Base-by-base conservation (phyloP, 768 basidiomycete genomes). In the Serendipita indica region DNA sequence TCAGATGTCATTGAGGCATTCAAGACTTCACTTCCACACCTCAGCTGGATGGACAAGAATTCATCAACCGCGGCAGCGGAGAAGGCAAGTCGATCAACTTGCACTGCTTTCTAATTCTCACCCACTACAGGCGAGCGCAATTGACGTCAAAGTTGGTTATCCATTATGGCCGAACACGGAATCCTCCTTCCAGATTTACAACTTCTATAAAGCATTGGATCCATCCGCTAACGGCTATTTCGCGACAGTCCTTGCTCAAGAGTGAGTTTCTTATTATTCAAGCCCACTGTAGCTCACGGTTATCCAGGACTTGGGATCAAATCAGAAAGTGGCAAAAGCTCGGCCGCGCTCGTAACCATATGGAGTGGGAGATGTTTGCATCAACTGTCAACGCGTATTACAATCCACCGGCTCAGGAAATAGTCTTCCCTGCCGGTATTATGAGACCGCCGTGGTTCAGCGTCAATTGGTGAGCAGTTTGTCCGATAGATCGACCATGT, bases 401-500 rank as follows among this genome's bases (percentile, higher is more conserved):
- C 71, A 84, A 83, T 62, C 84, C 90, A 32, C 84, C 88, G 7
- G 81, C 84, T 1, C 33, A 52, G 28, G 59, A 89, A 84, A 91
- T 93, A 57, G 89, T 91, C 20, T 97, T 99, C 73, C 93, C 96
- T 6, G 94, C 96, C 20, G 96, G 96, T 25, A 92, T 98, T 65
- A 72, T 98, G 16, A 89, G 84, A 62, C 84, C 89, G 1, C 93
- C 93, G 0, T 97, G 92, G 78, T 97, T 92, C 75, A 79, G 78
- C 3, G 73, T 79, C 57, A 74, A 81, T 58, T 94, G 90, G 86
- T 86, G 61, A 35, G 76, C 60, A 18, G 32, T 41, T 61, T 33
- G 28, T 46, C 39, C 18, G 37, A 43, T 20, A 25, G 10, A 33
- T 60, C 56, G 13, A 63, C 43, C 57, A 59, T 58, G 43, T n/a